Evolutionary conservation across 2,329 filamentous ascomycete species (phyloP).

Genomic region (Arthrocladium fulminans): DNA sequence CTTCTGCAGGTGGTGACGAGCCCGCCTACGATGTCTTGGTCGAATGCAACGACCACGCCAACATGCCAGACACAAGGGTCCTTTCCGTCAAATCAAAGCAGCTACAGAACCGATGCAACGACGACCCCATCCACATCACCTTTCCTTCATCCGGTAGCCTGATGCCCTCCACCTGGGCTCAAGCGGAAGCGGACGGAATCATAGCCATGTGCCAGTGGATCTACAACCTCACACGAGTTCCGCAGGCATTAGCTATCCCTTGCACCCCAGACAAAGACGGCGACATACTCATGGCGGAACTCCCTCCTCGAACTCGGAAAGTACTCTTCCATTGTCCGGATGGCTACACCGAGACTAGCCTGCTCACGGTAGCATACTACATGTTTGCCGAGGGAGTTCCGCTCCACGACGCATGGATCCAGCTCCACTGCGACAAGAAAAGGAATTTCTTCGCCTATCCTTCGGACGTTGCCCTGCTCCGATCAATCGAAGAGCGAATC

Average conservation of each 20-base stretch:
- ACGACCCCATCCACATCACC: constrained; percentile 53
- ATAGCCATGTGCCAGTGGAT: constrained; percentile 86
- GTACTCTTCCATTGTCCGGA: constrained; percentile 90
- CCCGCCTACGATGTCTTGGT: constrained; percentile 70
- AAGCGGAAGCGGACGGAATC: constrained; percentile 72
- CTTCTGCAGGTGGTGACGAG: constrained; percentile 35
- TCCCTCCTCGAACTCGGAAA: constrained; percentile 45
- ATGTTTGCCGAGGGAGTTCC: constrained; percentile 81
- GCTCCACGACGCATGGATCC: constrained; percentile 77
- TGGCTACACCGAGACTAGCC: constrained; percentile 88
- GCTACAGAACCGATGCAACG: constrained; percentile 30
- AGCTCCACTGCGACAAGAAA: constrained; percentile 66
- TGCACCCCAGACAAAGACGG: constrained; percentile 42
- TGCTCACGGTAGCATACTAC: constrained; percentile 82
- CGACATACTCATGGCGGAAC: constrained; percentile 46
- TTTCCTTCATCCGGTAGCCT: constrained; percentile 95
- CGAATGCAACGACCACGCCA: constrained; percentile 78
- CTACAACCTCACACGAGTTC: constrained; percentile 66
- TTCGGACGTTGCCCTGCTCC: constrained; percentile 77
- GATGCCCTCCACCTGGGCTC: constrained; percentile 72
- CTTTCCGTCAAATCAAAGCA: constrained; percentile 56
- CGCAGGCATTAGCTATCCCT: constrained; percentile 22
- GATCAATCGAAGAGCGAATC: constrained; percentile 64
- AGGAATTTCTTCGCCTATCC: constrained; percentile 97
- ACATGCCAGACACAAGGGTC: constrained; percentile 59